Evolutionary conservation across 139 green algal genomes (phyloP).

Genomic region (Nannochloris sp.): DNA sequence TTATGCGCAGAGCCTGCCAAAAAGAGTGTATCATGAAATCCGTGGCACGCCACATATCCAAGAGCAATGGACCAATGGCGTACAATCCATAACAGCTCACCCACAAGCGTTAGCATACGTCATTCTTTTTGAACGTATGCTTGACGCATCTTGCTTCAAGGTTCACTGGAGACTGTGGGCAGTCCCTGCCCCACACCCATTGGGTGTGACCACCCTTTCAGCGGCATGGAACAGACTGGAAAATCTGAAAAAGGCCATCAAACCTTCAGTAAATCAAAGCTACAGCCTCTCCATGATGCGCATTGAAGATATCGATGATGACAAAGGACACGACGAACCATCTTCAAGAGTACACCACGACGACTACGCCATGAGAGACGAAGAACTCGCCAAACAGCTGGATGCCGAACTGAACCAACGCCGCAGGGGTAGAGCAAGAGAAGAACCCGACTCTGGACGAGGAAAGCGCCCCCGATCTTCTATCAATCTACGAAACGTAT

Average conservation of each 20-base stretch:
- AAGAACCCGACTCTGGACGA: neutral
- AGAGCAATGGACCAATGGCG: conserved; percentile 5
- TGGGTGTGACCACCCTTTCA: conserved; percentile 12
- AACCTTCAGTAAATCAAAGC: conserved; percentile 7
- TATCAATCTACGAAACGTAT: neutral
- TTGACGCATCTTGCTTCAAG: conserved; percentile 38
- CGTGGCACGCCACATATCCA: neutral
- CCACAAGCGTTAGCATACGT: conserved; percentile 32
- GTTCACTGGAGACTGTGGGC: conserved; percentile 48
- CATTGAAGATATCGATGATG: neutral
- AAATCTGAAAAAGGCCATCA: conserved; percentile 9
- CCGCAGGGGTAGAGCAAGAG: neutral
- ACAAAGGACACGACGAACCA: too few relatives aligned
- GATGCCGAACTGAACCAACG: conserved; percentile 18
- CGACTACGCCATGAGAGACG: conserved; percentile 3
- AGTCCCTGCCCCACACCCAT: conserved; percentile 39
- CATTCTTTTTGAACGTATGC: conserved; percentile 39
- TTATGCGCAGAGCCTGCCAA: conserved; percentile 10
- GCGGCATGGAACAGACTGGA: conserved; percentile 26
- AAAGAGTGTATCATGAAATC: conserved; percentile 4
- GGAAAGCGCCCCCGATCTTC: neutral
- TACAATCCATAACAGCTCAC: neutral
- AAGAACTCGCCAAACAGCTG: conserved; percentile 9
- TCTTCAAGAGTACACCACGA: too few relatives aligned
- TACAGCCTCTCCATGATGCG: neutral